Evolutionary conservation across 305 asterid species (phyloP).

Genomic region (Fraxinus latifolia): DNA sequence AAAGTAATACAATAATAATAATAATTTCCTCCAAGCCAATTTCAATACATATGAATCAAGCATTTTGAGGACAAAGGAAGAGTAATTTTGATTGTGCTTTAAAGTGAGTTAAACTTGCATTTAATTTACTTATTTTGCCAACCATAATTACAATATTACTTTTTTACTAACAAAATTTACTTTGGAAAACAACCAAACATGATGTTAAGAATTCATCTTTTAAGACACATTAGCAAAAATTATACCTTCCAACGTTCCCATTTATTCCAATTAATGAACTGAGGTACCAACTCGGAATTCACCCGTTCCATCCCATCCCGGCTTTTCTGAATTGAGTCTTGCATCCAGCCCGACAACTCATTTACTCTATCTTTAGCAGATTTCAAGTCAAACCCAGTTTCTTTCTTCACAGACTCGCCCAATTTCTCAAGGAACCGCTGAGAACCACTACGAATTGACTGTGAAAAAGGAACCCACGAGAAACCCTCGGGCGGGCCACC

Average conservation of each 20-base stretch:
- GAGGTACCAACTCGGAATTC: slow-evolving; percentile 55
- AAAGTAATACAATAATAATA: not conserved
- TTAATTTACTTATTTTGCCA: not conserved
- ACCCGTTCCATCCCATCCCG: slow-evolving; percentile 40
- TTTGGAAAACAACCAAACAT: not conserved
- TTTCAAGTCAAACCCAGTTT: slow-evolving; percentile 61
- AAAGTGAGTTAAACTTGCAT: not conserved
- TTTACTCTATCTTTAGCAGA: slow-evolving; percentile 34
- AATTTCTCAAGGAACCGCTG: slow-evolving; percentile 55
- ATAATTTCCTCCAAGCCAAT: not conserved
- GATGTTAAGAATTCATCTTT: not conserved
- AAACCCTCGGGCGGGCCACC: slow-evolving; percentile 53
- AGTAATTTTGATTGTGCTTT: not conserved
- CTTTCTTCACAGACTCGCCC: slow-evolving; percentile 66
- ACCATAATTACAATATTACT: not conserved
- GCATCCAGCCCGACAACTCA: slow-evolving; percentile 38
- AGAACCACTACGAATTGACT: slow-evolving; percentile 60
- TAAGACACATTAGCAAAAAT: not conserved
- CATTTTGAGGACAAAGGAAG: not conserved
- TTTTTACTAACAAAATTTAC: not conserved
- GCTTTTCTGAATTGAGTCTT: slow-evolving; percentile 35
- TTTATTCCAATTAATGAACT: slow-evolving; percentile 71
- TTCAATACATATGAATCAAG: not conserved
- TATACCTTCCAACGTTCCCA: slow-evolving; percentile 90
- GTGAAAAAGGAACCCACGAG: slow-evolving; percentile 63